Percentiles rank a stretch among this genome's conserved stretches.
phyloP scores from a whole-genome alignment of 2,329 filamentous ascomycete genomes.

The Amylocarpus encephaloides region DNA sequence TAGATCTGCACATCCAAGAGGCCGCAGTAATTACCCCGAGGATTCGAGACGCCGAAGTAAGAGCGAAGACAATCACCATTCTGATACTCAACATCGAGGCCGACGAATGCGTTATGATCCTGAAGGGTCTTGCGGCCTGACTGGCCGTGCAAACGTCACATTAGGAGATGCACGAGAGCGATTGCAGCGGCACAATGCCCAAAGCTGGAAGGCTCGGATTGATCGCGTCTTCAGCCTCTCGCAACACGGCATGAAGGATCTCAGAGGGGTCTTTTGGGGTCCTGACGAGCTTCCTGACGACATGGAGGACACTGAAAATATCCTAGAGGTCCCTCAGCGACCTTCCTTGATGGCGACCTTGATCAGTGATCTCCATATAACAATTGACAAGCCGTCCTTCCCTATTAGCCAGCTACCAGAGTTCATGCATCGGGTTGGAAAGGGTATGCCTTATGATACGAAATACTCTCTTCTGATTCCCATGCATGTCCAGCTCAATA shows the following conservation, averaged over 20 bases:
- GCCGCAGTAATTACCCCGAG: slow-evolving; percentile 26
- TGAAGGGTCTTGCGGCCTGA: slow-evolving; percentile 67
- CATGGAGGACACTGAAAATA: slow-evolving; percentile 72
- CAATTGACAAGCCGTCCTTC: slow-evolving; percentile 90
- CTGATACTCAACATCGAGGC: slow-evolving; percentile 30
- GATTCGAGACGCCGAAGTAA: slow-evolving; percentile 23
- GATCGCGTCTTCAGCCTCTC: slow-evolving; percentile 67
- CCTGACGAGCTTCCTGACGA: slow-evolving; percentile 75
- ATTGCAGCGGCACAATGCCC: slow-evolving; percentile 74
- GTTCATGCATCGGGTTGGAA: slow-evolving; percentile 86
- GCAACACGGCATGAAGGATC: slow-evolving; percentile 67
- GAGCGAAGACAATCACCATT: slow-evolving; percentile 31
- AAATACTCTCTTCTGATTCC: slow-evolving; percentile 84
- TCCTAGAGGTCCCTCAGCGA: slow-evolving; percentile 77
- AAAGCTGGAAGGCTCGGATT: slow-evolving; percentile 89
- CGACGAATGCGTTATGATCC: slow-evolving; percentile 67
- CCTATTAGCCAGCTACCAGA: slow-evolving; percentile 72
- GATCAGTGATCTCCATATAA: slow-evolving; percentile 77
- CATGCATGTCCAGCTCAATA: slow-evolving; percentile 80
- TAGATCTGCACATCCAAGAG: slow-evolving; percentile 40
- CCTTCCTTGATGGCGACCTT: slow-evolving; percentile 76
- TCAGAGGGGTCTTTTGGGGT: slow-evolving; percentile 76
- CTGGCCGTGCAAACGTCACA: slow-evolving; percentile 63
- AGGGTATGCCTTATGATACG: slow-evolving; percentile 90
- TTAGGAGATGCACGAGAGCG: slow-evolving; percentile 70